Evolutionary conservation across 2,329 filamentous ascomycete genomes (phyloP).

Genomic region (Aspergillus sp.): DNA sequence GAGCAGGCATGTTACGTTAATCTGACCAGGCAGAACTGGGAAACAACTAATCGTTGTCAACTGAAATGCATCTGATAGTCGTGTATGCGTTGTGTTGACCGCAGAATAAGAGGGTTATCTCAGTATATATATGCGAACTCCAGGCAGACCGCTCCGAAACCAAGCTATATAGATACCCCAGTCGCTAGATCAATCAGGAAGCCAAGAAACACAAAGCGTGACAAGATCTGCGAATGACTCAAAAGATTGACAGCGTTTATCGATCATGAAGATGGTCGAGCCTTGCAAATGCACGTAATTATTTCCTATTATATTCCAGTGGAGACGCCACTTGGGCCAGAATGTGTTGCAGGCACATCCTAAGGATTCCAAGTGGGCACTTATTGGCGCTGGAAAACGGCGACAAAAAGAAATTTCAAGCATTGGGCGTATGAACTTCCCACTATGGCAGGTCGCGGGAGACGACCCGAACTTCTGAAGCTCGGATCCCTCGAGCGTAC

Average conservation of each 20-base stretch:
- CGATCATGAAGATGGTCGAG: background rate
- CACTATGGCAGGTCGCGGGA: constrained; percentile 19
- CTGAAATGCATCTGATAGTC: background rate
- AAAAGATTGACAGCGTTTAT: background rate
- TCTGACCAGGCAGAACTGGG: background rate
- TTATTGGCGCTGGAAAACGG: constrained; percentile 1
- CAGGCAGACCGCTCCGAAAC: background rate
- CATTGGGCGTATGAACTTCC: constrained; percentile 15
- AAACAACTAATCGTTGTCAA: background rate
- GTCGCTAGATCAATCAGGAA: constrained; percentile 18
- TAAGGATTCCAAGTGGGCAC: background rate
- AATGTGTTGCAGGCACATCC: background rate
- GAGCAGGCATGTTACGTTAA: constrained; percentile 26
- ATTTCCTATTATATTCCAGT: constrained; percentile 1
- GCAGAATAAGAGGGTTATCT: background rate
- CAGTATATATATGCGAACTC: background rate
- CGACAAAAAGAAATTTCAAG: constrained; percentile 6
- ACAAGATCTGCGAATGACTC: background rate
- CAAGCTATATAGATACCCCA: background rate
- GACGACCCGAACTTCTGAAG: background rate
- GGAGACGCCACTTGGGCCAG: constrained; percentile 9
- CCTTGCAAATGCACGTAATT: background rate
- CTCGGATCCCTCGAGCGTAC: constrained; percentile 6
- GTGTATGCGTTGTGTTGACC: background rate
- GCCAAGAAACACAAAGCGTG: constrained; percentile 16